These are phyloP conservation scores for Hordeum pubiflorum DNA, from an alignment of 202 grass and related monocot genomes.

Conservation along the genomic window DNA sequence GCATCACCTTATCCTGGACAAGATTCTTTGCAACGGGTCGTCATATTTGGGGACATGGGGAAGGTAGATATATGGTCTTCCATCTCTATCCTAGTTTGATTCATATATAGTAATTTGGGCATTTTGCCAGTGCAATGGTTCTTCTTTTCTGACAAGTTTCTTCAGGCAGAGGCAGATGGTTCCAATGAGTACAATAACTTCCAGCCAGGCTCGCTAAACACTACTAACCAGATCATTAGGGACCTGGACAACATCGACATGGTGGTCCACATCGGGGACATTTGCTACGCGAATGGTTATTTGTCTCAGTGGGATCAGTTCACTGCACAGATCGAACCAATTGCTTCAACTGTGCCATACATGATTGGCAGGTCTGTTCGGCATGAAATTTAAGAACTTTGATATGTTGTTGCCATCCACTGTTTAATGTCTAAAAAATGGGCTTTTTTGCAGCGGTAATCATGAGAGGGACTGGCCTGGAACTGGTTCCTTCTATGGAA, in stretches of 20 bases:
- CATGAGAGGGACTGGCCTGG: slow-evolving; percentile 95
- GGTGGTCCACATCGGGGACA: slow-evolving; percentile 75
- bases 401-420: background rate
- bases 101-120: background rate
- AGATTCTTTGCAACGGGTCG: slow-evolving; percentile 64
- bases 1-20: slow-evolving; percentile 80
- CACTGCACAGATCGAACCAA: slow-evolving; percentile 67
- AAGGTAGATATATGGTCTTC: slow-evolving; percentile 42
- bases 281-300: slow-evolving; percentile 74
- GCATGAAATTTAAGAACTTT: background rate
- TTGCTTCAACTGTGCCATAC: slow-evolving; percentile 74
- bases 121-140: background rate
- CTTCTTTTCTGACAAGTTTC: background rate
- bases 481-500: slow-evolving; percentile 72
- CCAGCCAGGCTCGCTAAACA: slow-evolving; percentile 73
- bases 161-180: slow-evolving; percentile 67
- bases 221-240: slow-evolving; percentile 57
- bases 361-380: slow-evolving; percentile 70
- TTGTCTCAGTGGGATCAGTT: slow-evolving; percentile 92
- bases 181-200: slow-evolving; percentile 74
- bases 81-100: background rate
- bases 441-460: slow-evolving; percentile 46
- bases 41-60: slow-evolving; percentile 90
- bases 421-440: background rate
- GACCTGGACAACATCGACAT: slow-evolving; percentile 71